Base-by-base conservation (phyloP, 1,284 basidiomycete genomes). In the Pyrrhoderma noxium region DNA sequence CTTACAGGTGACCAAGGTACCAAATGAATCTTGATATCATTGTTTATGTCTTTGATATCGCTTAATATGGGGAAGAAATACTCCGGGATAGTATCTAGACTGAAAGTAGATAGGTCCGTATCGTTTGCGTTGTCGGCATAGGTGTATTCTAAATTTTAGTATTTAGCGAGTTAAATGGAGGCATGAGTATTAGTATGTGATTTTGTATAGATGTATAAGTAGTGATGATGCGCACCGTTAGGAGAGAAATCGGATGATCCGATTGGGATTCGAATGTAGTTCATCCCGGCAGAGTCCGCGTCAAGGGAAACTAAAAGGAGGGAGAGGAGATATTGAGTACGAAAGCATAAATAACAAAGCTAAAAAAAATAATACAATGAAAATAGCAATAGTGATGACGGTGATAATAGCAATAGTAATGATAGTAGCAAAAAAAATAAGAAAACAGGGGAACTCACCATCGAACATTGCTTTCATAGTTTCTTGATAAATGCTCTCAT, bases 1-100 rank as follows among this genome's bases (percentile, higher is more conserved):
- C 68, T 55, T 54, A 76, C 75, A 8, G 75, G 72, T 50, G 74
- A 76, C 76, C 76, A 78, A 1, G 76, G 76, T 25, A 74, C 35
- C 11, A 76, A 53, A 45, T 75, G 72, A 3, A 77, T 62, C 56
- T 66, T 70, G 34, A 76, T 53, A 52, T 61, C 59, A 11, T 57
- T 58, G 45, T 75, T 75, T 58, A 78, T 63, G 14, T 23, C 27
- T 27, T 49, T 21, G 14, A 57, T 57, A 41, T 57, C 56, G n/a
- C 45, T 21, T n/a, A 57, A 19, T 1, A 46, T 53, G 11, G 45
- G 18, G 25, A 52, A 57, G 16, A 57, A 13, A 27, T 57, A 52
- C 2, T 37, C 2, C 3, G 56, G 56, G 2, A 51, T 47, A 1
- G 22, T 42, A 34, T 55, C 53, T 23, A 57, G 25, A 27, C 42